A percentile compares a stretch with the other conserved stretches of the same genome.
phyloP scores from a whole-genome alignment of 2,329 filamentous ascomycete species.

The Nemania abortiva region DNA sequence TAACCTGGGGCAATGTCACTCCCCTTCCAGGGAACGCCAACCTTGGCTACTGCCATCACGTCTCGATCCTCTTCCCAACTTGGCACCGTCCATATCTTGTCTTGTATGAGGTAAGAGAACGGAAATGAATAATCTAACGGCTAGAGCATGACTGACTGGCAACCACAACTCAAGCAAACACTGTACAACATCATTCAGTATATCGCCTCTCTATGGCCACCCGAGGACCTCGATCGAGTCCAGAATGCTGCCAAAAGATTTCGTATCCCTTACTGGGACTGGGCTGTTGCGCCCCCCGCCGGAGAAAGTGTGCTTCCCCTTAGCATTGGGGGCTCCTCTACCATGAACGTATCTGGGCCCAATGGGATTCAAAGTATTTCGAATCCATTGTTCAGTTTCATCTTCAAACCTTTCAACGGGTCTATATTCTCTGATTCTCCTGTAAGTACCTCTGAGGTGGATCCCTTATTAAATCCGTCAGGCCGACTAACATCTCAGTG shows the following conservation, averaged over 20 bases:
- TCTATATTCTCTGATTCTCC: conserved; percentile 70
- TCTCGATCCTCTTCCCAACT: conserved; percentile 78
- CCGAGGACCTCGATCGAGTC: conserved; percentile 62
- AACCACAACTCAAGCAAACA: conserved; percentile 54
- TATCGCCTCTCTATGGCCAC: conserved; percentile 54
- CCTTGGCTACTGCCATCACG: conserved; percentile 82
- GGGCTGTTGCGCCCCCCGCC: conserved; percentile 62
- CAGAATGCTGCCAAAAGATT: conserved; percentile 63
- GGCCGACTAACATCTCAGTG: conserved; percentile 58
- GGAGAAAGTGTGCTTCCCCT: conserved; percentile 63
- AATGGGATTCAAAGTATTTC: conserved; percentile 66
- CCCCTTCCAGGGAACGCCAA: conserved; percentile 64
- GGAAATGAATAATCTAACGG: background rate
- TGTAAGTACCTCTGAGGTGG: conserved; percentile 58
- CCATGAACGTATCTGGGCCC: conserved; percentile 66
- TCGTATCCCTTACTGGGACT: conserved; percentile 71
- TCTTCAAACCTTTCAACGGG: conserved; percentile 69
- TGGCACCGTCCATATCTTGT: conserved; percentile 88
- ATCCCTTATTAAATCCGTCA: background rate
- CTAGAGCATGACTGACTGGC: conserved; percentile 6
- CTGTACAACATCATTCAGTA: conserved; percentile 51
- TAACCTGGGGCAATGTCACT: conserved; percentile 65
- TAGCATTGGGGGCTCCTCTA: conserved; percentile 59
- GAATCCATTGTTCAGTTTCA: conserved; percentile 72
- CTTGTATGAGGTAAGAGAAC: conserved; percentile 64